Evolutionary conservation across 73 alveolate genomes (phyloP).

Genomic region (Symbiodinium natans): DNA sequence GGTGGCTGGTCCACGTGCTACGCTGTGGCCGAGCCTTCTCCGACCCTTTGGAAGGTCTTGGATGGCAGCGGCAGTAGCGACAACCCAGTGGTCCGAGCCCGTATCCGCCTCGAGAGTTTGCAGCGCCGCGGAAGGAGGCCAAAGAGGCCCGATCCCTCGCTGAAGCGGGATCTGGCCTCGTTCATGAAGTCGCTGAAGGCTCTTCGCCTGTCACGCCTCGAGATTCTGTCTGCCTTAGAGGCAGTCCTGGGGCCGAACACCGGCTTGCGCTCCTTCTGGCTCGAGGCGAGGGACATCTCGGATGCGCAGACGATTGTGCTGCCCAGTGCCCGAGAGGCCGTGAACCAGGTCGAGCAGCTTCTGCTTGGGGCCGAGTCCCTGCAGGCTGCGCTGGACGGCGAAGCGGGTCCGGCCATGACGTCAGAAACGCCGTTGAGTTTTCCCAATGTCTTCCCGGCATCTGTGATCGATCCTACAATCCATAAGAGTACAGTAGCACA

Average conservation of each 20-base stretch:
- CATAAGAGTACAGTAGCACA: no score
- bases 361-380: not conserved
- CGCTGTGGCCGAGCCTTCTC: not conserved
- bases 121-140: not conserved
- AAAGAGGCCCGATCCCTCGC: not conserved
- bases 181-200: not conserved
- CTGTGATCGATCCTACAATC: no score
- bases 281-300: not conserved
- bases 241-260: not conserved
- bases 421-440: not conserved
- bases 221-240: not conserved
- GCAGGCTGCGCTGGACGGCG: not conserved
- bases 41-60: conserved; percentile 5
- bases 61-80: not conserved
- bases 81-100: not conserved
- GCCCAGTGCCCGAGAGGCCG: not conserved
- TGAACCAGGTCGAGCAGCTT: not conserved
- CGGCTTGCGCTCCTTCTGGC: not conserved
- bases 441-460: no score
- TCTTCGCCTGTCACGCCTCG: not conserved
- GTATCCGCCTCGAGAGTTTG: not conserved
- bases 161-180: not conserved
- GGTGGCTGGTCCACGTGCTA: conserved; percentile 4
- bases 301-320: not conserved
- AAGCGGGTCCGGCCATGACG: no score